Conservation (phyloP, 75 land plant species). For the Sequoiadendron giganteum region DNA sequence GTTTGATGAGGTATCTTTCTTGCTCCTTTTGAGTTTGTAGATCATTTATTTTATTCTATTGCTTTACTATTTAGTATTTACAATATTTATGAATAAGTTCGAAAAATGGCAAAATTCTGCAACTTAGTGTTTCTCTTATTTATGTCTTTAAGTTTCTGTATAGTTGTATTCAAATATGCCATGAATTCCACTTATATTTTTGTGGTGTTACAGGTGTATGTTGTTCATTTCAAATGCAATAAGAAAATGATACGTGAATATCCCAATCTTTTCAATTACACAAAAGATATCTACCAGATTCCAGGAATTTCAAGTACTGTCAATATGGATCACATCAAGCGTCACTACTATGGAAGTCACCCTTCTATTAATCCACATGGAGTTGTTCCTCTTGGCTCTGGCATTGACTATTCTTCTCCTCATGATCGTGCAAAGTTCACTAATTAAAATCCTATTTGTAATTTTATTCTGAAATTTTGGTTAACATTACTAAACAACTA, state of each 20-base stretch:
- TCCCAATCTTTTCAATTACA: constrained; percentile 86
- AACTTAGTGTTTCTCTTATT: background rate
- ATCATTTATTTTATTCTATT: background rate
- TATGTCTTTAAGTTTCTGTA: background rate
- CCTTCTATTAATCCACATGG: constrained; percentile 75
- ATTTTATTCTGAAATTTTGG: background rate
- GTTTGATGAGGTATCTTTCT: constrained; percentile 66
- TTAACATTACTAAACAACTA: background rate
- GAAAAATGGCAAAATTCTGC: background rate
- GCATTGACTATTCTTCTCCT: constrained; percentile 64
- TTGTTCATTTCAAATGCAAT: constrained; percentile 92
- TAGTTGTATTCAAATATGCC: background rate
- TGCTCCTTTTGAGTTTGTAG: background rate
- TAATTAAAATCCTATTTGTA: background rate
- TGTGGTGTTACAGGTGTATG: constrained; percentile 52
- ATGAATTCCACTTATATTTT: constrained; percentile 11
- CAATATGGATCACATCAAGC: constrained; percentile 77
- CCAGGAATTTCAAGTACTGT: constrained; percentile 71
- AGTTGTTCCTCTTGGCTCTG: constrained; percentile 58
- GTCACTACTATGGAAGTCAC: constrained; percentile 88
- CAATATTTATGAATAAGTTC: background rate
- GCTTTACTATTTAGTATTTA: background rate
- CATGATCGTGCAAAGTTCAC: constrained; percentile 75
- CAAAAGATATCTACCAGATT: constrained; percentile 72
- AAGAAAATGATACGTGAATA: constrained; percentile 76